phyloP scores from a whole-genome alignment of 2,329 filamentous ascomycete species.

The Venturia pyrina region DNA sequence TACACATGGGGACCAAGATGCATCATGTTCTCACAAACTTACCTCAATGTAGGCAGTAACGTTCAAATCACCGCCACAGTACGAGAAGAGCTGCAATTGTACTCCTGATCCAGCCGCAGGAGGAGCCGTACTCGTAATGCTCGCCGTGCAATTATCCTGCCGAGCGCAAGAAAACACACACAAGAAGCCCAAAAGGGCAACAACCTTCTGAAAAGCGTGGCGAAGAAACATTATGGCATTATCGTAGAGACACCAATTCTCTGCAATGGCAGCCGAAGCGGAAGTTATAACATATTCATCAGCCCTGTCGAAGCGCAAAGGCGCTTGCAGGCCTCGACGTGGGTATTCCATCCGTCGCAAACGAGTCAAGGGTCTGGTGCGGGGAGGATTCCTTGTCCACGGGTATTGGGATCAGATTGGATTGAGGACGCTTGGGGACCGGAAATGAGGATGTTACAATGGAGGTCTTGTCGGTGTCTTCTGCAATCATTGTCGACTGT shows the following conservation, averaged over 20 bases:
- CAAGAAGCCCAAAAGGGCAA: not conserved
- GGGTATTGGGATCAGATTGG: not conserved
- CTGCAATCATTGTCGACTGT: not conserved
- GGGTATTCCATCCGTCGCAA: not conserved
- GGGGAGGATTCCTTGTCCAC: not conserved
- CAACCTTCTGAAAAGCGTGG: not conserved
- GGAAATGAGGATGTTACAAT: constrained; percentile 1
- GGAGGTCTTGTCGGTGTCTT: not conserved
- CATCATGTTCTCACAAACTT: not conserved
- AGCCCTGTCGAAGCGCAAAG: not conserved
- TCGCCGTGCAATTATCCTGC: not conserved
- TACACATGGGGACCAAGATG: no score
- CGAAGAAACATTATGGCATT: not conserved
- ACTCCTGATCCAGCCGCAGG: not conserved
- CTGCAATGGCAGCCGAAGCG: not conserved
- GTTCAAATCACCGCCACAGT: not conserved
- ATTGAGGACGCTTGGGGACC: not conserved
- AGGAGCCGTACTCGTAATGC: not conserved
- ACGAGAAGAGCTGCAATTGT: not conserved
- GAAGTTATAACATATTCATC: not conserved
- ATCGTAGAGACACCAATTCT: not conserved
- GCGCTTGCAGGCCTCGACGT: not conserved
- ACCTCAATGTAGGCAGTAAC: not conserved
- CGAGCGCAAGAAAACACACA: not conserved
- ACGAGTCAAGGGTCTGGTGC: not conserved